phyloP scores from a whole-genome alignment of 2,329 filamentous ascomycete species.

The Apiospora arundinis region DNA sequence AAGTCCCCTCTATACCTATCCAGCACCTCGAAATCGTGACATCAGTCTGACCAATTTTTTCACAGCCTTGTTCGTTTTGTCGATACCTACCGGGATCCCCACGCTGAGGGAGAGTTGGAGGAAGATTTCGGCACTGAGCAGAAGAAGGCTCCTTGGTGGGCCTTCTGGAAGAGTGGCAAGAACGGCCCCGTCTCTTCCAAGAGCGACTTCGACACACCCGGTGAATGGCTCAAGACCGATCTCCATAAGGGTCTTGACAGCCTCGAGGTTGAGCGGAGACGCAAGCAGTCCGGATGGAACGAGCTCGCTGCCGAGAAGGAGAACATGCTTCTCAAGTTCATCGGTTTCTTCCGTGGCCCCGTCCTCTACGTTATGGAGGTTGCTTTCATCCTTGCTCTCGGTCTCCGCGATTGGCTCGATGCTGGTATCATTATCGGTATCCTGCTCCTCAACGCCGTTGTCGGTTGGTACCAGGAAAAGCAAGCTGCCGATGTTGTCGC shows the following conservation, averaged over 20 bases:
- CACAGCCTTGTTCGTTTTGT: constrained; percentile 42
- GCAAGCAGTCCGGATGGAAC: constrained; percentile 73
- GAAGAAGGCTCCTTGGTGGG: constrained; percentile 44
- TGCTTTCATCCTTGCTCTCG: constrained; percentile 73
- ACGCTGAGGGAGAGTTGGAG: constrained; percentile 37
- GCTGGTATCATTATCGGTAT: constrained; percentile 78
- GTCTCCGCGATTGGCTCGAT: constrained; percentile 77
- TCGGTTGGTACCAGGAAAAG: constrained; percentile 82
- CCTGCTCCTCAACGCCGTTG: constrained; percentile 71
- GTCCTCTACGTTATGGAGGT: constrained; percentile 81
- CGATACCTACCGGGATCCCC: constrained; percentile 46
- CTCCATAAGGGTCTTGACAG: constrained; percentile 67
- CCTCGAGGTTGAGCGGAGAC: constrained; percentile 66
- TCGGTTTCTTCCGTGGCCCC: constrained; percentile 77
- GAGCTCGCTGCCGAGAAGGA: constrained; percentile 77
- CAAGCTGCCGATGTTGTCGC: constrained; percentile 77
- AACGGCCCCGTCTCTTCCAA: constrained; percentile 33
- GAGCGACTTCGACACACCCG: constrained; percentile 56
- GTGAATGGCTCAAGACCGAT: constrained; percentile 74
- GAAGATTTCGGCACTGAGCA: constrained; percentile 35
- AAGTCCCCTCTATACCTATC: constrained; percentile 26
- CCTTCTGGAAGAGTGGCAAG: constrained; percentile 42
- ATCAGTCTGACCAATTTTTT: constrained; percentile 23
- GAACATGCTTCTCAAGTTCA: constrained; percentile 77
- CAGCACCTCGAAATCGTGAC: background rate